These are phyloP conservation scores for Daldinia bambusicola DNA, from an alignment of 495 filamentous ascomycete genomes.

Conservation along the genomic window DNA sequence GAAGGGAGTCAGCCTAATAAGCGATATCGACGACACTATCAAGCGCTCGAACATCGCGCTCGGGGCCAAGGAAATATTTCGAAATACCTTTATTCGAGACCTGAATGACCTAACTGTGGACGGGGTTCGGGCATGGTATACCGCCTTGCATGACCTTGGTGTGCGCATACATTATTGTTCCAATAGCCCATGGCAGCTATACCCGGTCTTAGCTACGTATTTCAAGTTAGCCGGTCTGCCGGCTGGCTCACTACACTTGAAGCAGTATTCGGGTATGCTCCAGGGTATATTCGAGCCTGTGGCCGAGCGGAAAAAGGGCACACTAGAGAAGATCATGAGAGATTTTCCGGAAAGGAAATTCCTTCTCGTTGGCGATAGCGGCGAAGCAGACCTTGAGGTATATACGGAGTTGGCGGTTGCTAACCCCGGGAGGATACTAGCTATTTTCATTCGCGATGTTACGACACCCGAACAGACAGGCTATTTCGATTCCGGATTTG, in stretches of 20 bases:
- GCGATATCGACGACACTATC: constrained; percentile 97
- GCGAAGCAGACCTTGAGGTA: constrained; percentile 95
- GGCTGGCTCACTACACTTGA: constrained; percentile 89
- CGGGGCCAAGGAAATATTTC: constrained; percentile 92
- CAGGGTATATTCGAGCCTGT: constrained; percentile 98
- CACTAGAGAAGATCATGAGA: constrained; percentile 81
- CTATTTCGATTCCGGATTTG: constrained; percentile 81
- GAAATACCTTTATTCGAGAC: constrained; percentile 92
- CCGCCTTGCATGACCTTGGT: constrained; percentile 75
- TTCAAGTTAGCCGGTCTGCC: constrained; percentile 85
- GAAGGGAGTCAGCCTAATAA: constrained; percentile 90
- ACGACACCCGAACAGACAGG: constrained; percentile 75
- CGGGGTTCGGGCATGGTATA: constrained; percentile 92
- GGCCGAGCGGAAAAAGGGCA: constrained; percentile 89
- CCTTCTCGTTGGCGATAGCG: constrained; percentile 92
- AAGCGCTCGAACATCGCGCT: constrained; percentile 91
- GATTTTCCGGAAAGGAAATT: constrained; percentile 94
- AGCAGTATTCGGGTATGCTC: constrained; percentile 94
- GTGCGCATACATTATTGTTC: constrained; percentile 92
- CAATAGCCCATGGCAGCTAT: constrained; percentile 96
- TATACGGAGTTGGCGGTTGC: constrained; percentile 91
- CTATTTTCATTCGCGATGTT: constrained; percentile 92
- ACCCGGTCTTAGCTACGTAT: constrained; percentile 83
- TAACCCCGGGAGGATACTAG: constrained; percentile 81
- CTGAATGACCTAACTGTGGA: constrained; percentile 81